Evolutionary conservation across 2,329 filamentous ascomycete genomes (phyloP), one percentile per base, ranked within the genome.

Genomic region (Penicillium crustosum): DNA sequence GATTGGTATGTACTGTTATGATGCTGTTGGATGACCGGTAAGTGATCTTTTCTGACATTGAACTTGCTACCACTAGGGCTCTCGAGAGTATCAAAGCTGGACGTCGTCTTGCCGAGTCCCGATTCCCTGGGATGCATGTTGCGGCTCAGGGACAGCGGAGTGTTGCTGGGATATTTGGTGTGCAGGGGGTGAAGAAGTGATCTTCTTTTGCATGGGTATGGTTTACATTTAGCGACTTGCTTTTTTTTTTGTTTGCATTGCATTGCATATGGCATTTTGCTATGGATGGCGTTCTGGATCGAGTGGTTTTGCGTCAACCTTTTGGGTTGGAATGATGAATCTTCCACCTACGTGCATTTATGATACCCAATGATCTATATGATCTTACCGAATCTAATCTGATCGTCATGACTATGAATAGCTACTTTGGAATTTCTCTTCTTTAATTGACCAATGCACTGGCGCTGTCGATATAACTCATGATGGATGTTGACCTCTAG

Each of bases 61-160:
- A 4, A 8, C 51, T 17, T 38, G 15, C 7, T 19, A 31, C 25
- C 4, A 19, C 17, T 57, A 90, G 89, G 90, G 85, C 90, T 6
- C 76, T 96, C n/a, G 90, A 95, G 70, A 93, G 91, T 71, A 81
- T 96, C 64, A 89, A 88, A 64, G 86, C 83, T 1, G 89, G 88
- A 3, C 90, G 85, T 71, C 81, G 92, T 55, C 79, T 95, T 42
- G 81, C 89, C 0, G 93, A 97, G 76, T 83, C 86, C 29, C 80
- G 84, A 53, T 96, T 93, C 70, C 81, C 84, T 35, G 83, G 80
- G 43, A 71, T 89, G 63, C 86, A 84, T 65, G 73, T 89, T 50
- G 86, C 85, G 7, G 73, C 82, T 0, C 83, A 81, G 64, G 81
- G 83, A 4, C 89, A 92, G 71, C 77, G 77, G 62, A 89, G 87